A percentile compares a stretch with the other conserved stretches of the same genome.
These are phyloP conservation scores for Phaeolepiota aurea DNA, from an alignment of 768 basidiomycete species.

Conservation along the genomic window DNA sequence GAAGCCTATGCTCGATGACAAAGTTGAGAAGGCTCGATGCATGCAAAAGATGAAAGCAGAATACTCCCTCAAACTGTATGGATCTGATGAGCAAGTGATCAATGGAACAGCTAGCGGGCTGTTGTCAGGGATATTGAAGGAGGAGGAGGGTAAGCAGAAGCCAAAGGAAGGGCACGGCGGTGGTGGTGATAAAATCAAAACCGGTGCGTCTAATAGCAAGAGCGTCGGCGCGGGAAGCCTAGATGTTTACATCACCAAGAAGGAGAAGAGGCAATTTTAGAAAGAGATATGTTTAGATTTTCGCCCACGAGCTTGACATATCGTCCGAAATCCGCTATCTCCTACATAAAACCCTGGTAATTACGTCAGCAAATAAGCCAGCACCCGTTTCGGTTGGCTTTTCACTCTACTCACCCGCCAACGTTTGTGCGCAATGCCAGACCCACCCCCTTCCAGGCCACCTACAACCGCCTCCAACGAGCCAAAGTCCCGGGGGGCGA, in stretches of 20 bases:
- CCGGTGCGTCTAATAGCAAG: slow-evolving; percentile 1
- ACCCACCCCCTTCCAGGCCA: slow-evolving; percentile 12
- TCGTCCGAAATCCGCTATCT: slow-evolving; percentile 1
- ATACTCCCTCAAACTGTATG: slow-evolving; percentile 2
- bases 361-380: background rate
- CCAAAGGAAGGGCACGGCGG: slow-evolving; percentile 1
- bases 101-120: slow-evolving; percentile 5
- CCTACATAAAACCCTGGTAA: background rate
- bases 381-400: background rate
- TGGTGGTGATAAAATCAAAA: slow-evolving; percentile 5
- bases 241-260: background rate
- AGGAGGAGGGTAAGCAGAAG: background rate
- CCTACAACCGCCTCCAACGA: slow-evolving; percentile 22
- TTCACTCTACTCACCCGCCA: background rate
- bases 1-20: slow-evolving; percentile 4
- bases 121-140: slow-evolving; percentile 1
- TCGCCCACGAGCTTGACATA: background rate
- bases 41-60: slow-evolving; percentile 5
- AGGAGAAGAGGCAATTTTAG: background rate
- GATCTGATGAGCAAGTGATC: slow-evolving; percentile 4
- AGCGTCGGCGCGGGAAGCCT: background rate
- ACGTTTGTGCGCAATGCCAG: no score
- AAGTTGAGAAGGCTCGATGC: slow-evolving; percentile 5
- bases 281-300: background rate
- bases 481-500: slow-evolving; percentile 60